Evolutionary conservation across 495 filamentous ascomycete genomes (phyloP), one percentile per base, ranked within the genome.

Genomic region (Penicillium malachiteum): DNA sequence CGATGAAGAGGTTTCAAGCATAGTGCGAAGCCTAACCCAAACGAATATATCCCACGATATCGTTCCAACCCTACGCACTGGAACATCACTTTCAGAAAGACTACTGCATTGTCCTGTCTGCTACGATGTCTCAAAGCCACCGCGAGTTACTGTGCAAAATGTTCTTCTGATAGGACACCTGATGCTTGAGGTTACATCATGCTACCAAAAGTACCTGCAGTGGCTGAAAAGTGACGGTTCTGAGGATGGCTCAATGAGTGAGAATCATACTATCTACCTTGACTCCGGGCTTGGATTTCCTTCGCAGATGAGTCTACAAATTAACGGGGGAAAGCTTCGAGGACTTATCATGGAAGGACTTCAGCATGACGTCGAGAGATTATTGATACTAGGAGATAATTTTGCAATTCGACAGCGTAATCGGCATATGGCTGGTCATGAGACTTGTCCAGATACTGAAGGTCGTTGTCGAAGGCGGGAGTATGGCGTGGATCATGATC

Each of bases 121-220:
- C 58, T 67, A 67, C 42, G 65, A 67, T 17, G 54, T 60, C 11
- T 65, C 65, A 2, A 67, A 67, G 21, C 62, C 65, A 16, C 65
- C 65, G 12, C 58, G 62, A 31, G n/a, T 65, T 3, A 67, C 65
- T 0, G 62, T 65, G 10, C 65, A 67, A 44, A 67, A 67, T 44
- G 65, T 67, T 5, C 56, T 67, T 1, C 54, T 67, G 0, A 63
- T 67, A 12, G 65, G 65, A 17, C 58, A 59, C 8, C 51, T 67
- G 3, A 65, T 67, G 65, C 54, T 65, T 9, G 65, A 60, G 37
- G 43, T 67, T 10, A 67, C 65, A 39, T 50, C 65, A 7, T 30
- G 56, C 14, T 67, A 67, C 30, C 58, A 58, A n/a, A 65, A 52
- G 14, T 67, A 67, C 21, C 18, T 67, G 7, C 53, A 48, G 9